A percentile compares a stretch with the other conserved stretches of the same genome.
Evolutionary conservation across 202 grass and related monocot genomes (phyloP).

Genomic region (Carex sylvatica): DNA sequence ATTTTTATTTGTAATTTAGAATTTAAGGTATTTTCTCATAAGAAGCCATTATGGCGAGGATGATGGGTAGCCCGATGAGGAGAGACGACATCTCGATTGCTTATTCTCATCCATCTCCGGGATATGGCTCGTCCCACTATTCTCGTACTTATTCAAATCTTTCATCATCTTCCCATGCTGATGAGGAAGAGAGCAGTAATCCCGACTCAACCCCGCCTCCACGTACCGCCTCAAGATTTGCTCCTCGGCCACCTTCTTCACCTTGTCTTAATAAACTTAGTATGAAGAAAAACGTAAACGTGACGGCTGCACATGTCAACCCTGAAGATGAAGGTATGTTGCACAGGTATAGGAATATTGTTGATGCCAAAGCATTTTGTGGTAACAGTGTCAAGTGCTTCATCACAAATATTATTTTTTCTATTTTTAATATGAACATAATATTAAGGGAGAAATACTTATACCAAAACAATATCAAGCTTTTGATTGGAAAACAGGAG

Average conservation of each 20-base stretch:
- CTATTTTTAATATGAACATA: background rate
- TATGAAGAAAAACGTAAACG: slow-evolving; percentile 20
- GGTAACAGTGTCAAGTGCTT: background rate
- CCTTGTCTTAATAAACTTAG: slow-evolving; percentile 28
- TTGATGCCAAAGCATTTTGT: background rate
- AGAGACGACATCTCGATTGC: slow-evolving; percentile 3
- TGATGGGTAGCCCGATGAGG: slow-evolving; percentile 27
- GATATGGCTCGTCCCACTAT: slow-evolving; percentile 9
- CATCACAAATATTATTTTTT: background rate
- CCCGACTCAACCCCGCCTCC: background rate
- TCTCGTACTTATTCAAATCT: slow-evolving; percentile 24
- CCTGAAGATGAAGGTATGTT: slow-evolving; percentile 28
- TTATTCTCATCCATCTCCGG: slow-evolving; percentile 23
- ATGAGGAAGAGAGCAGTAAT: slow-evolving; percentile 13
- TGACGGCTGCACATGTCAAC: background rate
- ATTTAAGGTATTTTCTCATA: background rate
- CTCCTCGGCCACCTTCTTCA: slow-evolving; percentile 28
- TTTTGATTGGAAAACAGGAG: background rate
- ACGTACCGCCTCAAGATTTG: slow-evolving; percentile 4
- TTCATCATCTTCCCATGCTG: slow-evolving; percentile 20
- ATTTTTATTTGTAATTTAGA: background rate
- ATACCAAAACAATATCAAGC: background rate
- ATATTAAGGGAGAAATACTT: background rate
- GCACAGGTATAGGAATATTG: slow-evolving; percentile 2
- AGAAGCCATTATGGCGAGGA: slow-evolving; percentile 13